A percentile compares a stretch with the other conserved stretches of the same genome.
phyloP scores from a whole-genome alignment of 768 basidiomycete species.

The Suillus fuscotomentosus region DNA sequence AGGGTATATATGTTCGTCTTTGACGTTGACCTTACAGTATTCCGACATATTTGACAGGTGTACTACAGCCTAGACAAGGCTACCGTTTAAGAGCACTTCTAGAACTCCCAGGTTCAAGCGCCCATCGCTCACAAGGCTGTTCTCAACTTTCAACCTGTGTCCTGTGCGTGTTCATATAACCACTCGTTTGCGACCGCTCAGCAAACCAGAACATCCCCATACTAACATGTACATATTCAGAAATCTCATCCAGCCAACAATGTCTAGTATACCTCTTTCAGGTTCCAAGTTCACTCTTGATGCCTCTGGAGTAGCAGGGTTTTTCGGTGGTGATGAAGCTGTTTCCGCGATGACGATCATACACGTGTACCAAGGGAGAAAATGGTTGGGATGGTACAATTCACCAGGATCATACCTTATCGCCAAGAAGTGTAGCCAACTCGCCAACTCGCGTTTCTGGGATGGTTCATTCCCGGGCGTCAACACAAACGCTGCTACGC shows the following conservation, averaged over 20 bases:
- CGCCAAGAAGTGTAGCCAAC: constrained; percentile 32
- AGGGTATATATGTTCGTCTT: neutral
- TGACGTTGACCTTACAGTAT: neutral
- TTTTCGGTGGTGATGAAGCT: constrained; percentile 38
- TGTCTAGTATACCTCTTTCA: constrained; percentile 14
- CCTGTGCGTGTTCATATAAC: neutral
- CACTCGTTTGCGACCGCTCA: neutral
- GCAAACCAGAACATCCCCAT: neutral
- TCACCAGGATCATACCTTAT: constrained; percentile 36
- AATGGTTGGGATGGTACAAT: constrained; percentile 39
- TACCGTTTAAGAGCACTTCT: neutral
- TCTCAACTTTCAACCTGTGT: neutral
- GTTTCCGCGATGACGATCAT: constrained; percentile 38
- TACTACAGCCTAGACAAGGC: neutral
- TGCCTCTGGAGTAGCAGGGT: constrained; percentile 34
- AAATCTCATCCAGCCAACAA: constrained; percentile 13
- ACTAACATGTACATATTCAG: constrained; percentile 24
- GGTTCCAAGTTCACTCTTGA: constrained; percentile 26
- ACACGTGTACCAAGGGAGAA: constrained; percentile 32
- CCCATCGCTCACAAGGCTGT: neutral
- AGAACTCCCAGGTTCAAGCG: neutral
- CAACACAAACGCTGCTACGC: constrained; percentile 28
- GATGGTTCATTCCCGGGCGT: constrained; percentile 34
- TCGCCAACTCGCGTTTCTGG: constrained; percentile 33
- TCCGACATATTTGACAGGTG: neutral